phyloP scores from a whole-genome alignment of 1,284 basidiomycete species.

The Prillingera fragicola region DNA sequence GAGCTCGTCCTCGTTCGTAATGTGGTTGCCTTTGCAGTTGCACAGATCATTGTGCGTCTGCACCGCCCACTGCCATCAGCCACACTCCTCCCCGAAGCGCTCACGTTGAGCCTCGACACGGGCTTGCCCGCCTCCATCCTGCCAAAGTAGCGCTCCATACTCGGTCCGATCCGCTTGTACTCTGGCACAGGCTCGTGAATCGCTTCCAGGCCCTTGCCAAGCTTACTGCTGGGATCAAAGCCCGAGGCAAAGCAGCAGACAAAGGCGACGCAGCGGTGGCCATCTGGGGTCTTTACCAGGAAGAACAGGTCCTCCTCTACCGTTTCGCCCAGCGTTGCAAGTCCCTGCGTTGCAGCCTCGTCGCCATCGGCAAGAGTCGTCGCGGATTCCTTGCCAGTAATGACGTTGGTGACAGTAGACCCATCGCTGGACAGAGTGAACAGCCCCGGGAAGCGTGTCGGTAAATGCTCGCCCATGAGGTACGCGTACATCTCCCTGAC shows the following conservation, averaged over 20 bases:
- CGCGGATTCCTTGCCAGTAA: slow-evolving; percentile 2
- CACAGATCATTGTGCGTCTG: slow-evolving; percentile 11
- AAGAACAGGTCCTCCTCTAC: slow-evolving; percentile 17
- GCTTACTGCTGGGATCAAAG: slow-evolving; percentile 12
- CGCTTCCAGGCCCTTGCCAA: slow-evolving; percentile 6
- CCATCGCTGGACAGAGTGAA: background rate
- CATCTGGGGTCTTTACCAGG: slow-evolving; percentile 1
- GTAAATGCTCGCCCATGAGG: slow-evolving; percentile 4
- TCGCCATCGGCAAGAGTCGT: background rate
- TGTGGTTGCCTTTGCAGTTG: slow-evolving; percentile 9
- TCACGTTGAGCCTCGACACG: slow-evolving; percentile 7
- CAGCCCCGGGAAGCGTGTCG: slow-evolving; percentile 8
- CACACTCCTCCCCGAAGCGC: background rate
- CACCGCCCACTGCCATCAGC: slow-evolving; percentile 11
- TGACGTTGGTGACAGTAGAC: slow-evolving; percentile 3
- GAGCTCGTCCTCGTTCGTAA: slow-evolving; percentile 1
- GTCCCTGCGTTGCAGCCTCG: background rate
- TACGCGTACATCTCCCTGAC: slow-evolving; percentile 10
- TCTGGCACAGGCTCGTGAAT: slow-evolving; percentile 13
- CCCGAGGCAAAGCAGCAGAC: slow-evolving; percentile 14
- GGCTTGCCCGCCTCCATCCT: slow-evolving; percentile 12
- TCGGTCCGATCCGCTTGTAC: slow-evolving; percentile 13
- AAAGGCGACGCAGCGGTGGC: slow-evolving; percentile 14
- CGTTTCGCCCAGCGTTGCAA: slow-evolving; percentile 8
- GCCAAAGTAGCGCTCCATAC: slow-evolving; percentile 17